phyloP scores from a whole-genome alignment of 2,329 filamentous ascomycete genomes.

The Verticillium isaacii region DNA sequence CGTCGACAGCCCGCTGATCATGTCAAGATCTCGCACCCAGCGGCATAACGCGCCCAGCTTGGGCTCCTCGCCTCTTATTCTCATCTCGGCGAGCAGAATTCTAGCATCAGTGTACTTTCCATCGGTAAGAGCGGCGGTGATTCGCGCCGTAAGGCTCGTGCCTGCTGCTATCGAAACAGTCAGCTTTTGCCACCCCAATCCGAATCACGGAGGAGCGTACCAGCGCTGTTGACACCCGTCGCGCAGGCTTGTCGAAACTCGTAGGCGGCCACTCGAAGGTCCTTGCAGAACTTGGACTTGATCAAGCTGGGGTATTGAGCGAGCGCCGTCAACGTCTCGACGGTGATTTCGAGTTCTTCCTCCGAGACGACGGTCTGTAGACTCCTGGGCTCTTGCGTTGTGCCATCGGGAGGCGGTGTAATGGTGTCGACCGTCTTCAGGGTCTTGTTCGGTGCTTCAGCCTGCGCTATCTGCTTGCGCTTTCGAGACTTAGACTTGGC shows the following conservation, averaged over 20 bases:
- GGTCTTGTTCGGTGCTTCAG: conserved; percentile 29
- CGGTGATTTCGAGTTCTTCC: conserved; percentile 62
- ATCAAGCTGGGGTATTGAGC: conserved; percentile 56
- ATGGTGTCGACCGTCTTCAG: conserved; percentile 27
- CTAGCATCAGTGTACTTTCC: conserved; percentile 61
- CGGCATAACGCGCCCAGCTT: conserved; percentile 66
- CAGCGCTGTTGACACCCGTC: conserved; percentile 56
- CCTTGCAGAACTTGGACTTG: conserved; percentile 65
- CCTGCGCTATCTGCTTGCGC: conserved; percentile 36
- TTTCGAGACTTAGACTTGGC: conserved; percentile 40
- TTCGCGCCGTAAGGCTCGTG: conserved; percentile 60
- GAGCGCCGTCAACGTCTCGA: conserved; percentile 58
- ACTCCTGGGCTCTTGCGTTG: conserved; percentile 33
- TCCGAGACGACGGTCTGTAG: conserved; percentile 51
- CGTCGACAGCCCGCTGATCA: conserved; percentile 61
- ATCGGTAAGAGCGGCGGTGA: conserved; percentile 62
- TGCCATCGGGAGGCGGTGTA: conserved; percentile 30
- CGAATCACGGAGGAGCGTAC: conserved; percentile 20
- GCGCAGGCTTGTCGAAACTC: conserved; percentile 66
- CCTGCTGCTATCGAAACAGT: background rate
- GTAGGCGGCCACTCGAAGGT: conserved; percentile 62
- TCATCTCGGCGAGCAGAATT: conserved; percentile 65
- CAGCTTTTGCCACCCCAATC: background rate
- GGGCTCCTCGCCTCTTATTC: conserved; percentile 58
- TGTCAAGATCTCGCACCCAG: conserved; percentile 68